These are phyloP conservation scores for Sporopachydermia lactativora DNA, from an alignment of 805 yeast genomes.

Conservation along the genomic window DNA sequence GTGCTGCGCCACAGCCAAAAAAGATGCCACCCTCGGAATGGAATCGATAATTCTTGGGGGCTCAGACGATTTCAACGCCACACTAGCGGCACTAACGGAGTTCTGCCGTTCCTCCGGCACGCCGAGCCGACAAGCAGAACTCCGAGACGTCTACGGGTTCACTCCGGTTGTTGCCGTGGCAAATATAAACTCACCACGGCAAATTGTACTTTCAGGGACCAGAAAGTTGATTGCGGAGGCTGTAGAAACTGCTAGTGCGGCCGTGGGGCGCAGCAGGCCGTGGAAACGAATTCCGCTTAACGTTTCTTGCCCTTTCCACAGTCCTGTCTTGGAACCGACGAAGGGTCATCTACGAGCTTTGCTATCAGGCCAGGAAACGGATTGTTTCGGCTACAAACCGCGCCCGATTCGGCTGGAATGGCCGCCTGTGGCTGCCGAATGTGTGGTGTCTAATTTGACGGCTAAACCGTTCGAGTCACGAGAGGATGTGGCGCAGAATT, in stretches of 20 bases:
- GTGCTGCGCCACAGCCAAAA: slow-evolving; percentile 17
- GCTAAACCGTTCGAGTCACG: slow-evolving; percentile 17
- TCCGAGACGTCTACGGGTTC: slow-evolving; percentile 8
- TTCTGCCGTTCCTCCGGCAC: slow-evolving; percentile 8
- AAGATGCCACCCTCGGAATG: slow-evolving; percentile 15
- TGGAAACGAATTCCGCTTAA: slow-evolving; percentile 21
- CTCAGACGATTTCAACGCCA: not conserved
- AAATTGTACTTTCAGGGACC: slow-evolving; percentile 32
- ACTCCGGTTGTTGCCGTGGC: slow-evolving; percentile 23
- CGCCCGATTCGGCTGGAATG: slow-evolving; percentile 3
- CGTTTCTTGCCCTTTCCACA: slow-evolving; percentile 40
- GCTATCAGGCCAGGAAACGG: slow-evolving; percentile 11
- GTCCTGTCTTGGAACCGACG: slow-evolving; percentile 23
- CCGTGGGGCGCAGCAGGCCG: slow-evolving; percentile 10
- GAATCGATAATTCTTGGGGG: slow-evolving; percentile 7
- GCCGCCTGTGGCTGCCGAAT: slow-evolving; percentile 2
- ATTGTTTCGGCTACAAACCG: slow-evolving; percentile 1
- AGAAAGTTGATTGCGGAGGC: slow-evolving; percentile 14
- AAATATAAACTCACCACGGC: slow-evolving; percentile 29
- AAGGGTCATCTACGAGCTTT: slow-evolving; percentile 19
- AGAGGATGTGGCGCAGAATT: slow-evolving; percentile 14
- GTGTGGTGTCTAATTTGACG: slow-evolving; percentile 19
- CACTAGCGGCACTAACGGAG: slow-evolving; percentile 4
- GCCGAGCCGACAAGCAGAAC: not conserved
- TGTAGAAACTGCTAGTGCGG: slow-evolving; percentile 12